These are phyloP conservation scores for Choanephora cucurbitarum DNA, from an alignment of 371 early-diverging fungal genomes.

Conservation along the genomic window DNA sequence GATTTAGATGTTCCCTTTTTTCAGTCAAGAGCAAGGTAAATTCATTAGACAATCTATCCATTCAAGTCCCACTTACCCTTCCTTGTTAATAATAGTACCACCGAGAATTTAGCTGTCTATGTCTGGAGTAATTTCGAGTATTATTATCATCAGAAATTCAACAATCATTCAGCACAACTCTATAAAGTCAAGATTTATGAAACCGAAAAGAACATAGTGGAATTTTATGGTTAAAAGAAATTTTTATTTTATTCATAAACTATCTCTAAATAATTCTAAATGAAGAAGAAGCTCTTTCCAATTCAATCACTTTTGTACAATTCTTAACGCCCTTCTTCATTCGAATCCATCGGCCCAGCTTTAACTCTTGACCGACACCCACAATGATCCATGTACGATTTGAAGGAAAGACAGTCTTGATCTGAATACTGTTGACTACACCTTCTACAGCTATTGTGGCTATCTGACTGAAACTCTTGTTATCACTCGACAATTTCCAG, in stretches of 20 bases:
- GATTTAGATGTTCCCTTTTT: slow-evolving; percentile 84
- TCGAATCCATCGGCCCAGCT: slow-evolving; percentile 89
- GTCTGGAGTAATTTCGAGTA: slow-evolving; percentile 72
- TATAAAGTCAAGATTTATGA: slow-evolving; percentile 73
- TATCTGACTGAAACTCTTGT: slow-evolving; percentile 66
- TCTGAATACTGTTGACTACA: slow-evolving; percentile 55
- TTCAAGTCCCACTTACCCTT: neutral
- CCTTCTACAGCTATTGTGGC: slow-evolving; percentile 60
- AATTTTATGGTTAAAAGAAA: slow-evolving; percentile 72
- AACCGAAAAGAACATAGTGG: slow-evolving; percentile 73
- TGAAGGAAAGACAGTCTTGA: slow-evolving; percentile 50
- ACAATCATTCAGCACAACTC: slow-evolving; percentile 36
- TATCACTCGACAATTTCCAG: slow-evolving; percentile 80
- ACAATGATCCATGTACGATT: slow-evolving; percentile 66
- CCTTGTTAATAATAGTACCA: slow-evolving; percentile 59
- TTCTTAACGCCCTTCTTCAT: slow-evolving; percentile 69
- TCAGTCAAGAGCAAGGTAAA: slow-evolving; percentile 45
- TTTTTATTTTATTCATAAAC: too few relatives aligned
- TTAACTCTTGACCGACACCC: slow-evolving; percentile 87
- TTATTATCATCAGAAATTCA: slow-evolving; percentile 39
- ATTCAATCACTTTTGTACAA: slow-evolving; percentile 57
- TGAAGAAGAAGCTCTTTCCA: slow-evolving; percentile 21
- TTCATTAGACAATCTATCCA: too few relatives aligned
- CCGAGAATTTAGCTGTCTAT: slow-evolving; percentile 87
- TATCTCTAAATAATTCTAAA: slow-evolving; percentile 15